phyloP scores from a whole-genome alignment of 1,284 basidiomycete genomes.

The Ganoderma boninense region DNA sequence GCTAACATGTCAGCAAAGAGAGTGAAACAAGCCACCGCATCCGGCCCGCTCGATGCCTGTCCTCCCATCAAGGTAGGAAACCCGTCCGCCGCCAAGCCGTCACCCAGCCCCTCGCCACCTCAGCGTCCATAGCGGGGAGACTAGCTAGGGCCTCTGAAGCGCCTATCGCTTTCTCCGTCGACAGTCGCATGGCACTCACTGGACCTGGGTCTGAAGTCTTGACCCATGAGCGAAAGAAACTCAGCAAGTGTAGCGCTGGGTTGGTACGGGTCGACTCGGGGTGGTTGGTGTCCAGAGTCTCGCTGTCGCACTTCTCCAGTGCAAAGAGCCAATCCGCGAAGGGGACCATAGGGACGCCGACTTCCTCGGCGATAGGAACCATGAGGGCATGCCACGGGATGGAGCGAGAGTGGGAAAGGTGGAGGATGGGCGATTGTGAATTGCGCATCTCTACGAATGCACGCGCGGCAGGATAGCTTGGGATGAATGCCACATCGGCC shows the following conservation, averaged over 20 bases:
- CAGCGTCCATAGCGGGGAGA: background rate
- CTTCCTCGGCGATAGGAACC: slow-evolving; percentile 25
- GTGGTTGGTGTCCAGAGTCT: background rate
- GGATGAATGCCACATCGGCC: slow-evolving; percentile 35
- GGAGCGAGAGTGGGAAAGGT: slow-evolving; percentile 39
- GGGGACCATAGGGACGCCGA: slow-evolving; percentile 31
- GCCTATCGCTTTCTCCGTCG: slow-evolving; percentile 7
- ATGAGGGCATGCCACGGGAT: slow-evolving; percentile 30
- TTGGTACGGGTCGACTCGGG: slow-evolving; percentile 7
- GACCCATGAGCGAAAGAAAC: slow-evolving; percentile 21
- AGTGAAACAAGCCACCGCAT: too few species aligned
- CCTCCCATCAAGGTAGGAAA: slow-evolving; percentile 9
- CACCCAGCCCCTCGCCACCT: slow-evolving; percentile 14
- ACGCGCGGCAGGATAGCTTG: slow-evolving; percentile 30
- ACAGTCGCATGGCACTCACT: slow-evolving; percentile 1
- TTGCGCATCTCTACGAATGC: slow-evolving; percentile 34
- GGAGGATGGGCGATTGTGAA: slow-evolving; percentile 26
- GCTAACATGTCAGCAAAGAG: too few species aligned
- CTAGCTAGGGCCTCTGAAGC: slow-evolving; percentile 4
- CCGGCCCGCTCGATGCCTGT: too few species aligned
- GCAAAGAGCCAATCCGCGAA: slow-evolving; percentile 29
- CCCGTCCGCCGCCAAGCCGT: slow-evolving; percentile 17
- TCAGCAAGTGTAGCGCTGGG: slow-evolving; percentile 24
- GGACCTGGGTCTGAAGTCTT: background rate
- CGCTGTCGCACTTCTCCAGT: slow-evolving; percentile 18